A percentile compares a stretch with the other conserved stretches of the same genome.
Evolutionary conservation across 495 filamentous ascomycete genomes (phyloP).

Genomic region (Poronia punctata): DNA sequence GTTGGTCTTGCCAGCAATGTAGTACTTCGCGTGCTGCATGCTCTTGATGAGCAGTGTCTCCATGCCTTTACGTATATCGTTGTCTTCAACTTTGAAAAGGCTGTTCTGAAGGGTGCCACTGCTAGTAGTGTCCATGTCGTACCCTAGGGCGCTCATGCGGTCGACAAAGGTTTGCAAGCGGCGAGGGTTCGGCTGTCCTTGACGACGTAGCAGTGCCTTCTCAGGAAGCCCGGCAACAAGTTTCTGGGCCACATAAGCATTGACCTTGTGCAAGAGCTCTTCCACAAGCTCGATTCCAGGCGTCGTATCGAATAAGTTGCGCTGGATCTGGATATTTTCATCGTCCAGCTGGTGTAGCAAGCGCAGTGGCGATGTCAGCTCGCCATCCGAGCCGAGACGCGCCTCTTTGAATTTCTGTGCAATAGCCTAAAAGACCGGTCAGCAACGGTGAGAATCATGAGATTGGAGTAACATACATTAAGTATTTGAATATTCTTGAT

Average conservation of each 20-base stretch:
- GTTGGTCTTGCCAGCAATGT: slow-evolving; percentile 64
- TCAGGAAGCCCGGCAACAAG: slow-evolving; percentile 73
- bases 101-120: slow-evolving; percentile 88
- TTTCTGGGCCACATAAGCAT: slow-evolving; percentile 81
- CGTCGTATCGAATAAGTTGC: slow-evolving; percentile 91
- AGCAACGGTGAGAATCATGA: slow-evolving; percentile 20
- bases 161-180: slow-evolving; percentile 87
- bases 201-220: slow-evolving; percentile 85
- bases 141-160: slow-evolving; percentile 85
- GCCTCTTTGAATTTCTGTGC: slow-evolving; percentile 83
- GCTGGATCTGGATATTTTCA: slow-evolving; percentile 92
- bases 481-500: slow-evolving; percentile 69
- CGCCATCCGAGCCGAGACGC: slow-evolving; percentile 69
- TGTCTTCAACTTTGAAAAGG: slow-evolving; percentile 82
- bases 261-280: slow-evolving; percentile 86
- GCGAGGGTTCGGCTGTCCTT: slow-evolving; percentile 75
- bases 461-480: slow-evolving; percentile 48
- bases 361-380: slow-evolving; percentile 75
- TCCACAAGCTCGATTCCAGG: slow-evolving; percentile 89
- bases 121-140: slow-evolving; percentile 79
- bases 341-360: slow-evolving; percentile 93
- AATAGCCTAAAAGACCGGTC: slow-evolving; percentile 48
- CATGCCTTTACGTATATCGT: slow-evolving; percentile 90
- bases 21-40: slow-evolving; percentile 96
- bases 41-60: slow-evolving; percentile 89